Evolutionary conservation across 2,329 filamentous ascomycete species (phyloP).

Genomic region (Beauveria sp.): DNA sequence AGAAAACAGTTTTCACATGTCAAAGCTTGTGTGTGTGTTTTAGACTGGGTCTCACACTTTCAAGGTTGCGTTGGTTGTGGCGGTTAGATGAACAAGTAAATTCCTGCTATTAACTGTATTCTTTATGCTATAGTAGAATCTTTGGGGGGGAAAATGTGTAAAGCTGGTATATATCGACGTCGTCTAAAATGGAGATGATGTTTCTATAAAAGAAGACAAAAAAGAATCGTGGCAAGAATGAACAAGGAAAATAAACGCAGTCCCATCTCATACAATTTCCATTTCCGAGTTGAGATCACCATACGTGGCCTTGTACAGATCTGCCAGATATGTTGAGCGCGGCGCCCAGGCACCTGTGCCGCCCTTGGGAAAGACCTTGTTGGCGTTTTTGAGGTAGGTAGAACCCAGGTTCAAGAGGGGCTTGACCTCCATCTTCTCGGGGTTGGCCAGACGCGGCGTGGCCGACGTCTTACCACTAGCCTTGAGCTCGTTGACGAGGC

Average conservation of each 20-base stretch:
- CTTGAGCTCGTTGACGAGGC: slow-evolving; percentile 44
- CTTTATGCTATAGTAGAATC: background rate
- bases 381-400: slow-evolving; percentile 1
- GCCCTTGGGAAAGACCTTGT: background rate
- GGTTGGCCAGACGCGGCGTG: background rate
- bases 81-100: background rate
- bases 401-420: background rate
- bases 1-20: slow-evolving; percentile 1
- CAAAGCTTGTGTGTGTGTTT: background rate
- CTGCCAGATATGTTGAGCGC: background rate
- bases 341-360: slow-evolving; percentile 5
- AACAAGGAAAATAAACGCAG: background rate
- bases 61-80: background rate
- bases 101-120: background rate
- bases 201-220: background rate
- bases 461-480: slow-evolving; percentile 27
- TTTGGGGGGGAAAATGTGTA: background rate
- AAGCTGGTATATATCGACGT: slow-evolving; percentile 7
- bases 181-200: slow-evolving; percentile 1
- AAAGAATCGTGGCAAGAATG: background rate
- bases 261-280: background rate
- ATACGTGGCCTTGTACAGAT: slow-evolving; percentile 5
- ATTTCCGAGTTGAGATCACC: background rate
- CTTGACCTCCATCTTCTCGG: background rate
- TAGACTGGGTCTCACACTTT: background rate